Base-by-base conservation (phyloP, 2,329 filamentous ascomycete species). In the Triangularia verruculosa region DNA sequence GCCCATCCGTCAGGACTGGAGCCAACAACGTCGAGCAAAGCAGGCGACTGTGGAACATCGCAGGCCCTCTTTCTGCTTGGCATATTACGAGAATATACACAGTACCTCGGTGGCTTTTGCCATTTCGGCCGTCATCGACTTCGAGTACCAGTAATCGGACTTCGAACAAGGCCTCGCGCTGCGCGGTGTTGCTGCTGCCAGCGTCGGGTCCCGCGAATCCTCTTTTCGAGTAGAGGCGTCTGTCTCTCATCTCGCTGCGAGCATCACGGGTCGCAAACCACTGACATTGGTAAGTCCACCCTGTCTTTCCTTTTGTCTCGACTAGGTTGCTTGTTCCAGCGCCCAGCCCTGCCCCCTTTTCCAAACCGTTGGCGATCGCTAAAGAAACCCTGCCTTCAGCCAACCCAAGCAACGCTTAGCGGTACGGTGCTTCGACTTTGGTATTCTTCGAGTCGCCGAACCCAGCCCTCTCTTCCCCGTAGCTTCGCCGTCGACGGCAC, bases 101-200 rank as follows among this genome's bases (percentile, higher is more conserved):
- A n/a, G n/a, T n/a, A 47, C n/a, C 39, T 11, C 34, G 34, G 34
- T 39, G 34, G 34, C 34, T 39, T 39, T 39, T 39, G 34, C 34
- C 34, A 39, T 39, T 15, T 39, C 34, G 34, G 34, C 34, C 15
- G 9, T 15, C 34, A 39, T 39, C 34, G 34, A 39, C 34, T 39
- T 32, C 30, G 30, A 32, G 30, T 32, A 32, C 30, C 30, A 32
- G 30, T 32, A 6, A 51, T 51, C 43, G 56, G 56, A 28, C 28
- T 58, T 58, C 56, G 32, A 58, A 2, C 22, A 47, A 22, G 56
- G 56, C 56, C 39, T 39, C 57, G 57, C 57, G 57, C 57, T 59
- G 57, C 47, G 57, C 57, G 24, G 51, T 59, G 57, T 43, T 30
- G 57, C 20, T 57, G 57, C 57, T 52, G 57, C 57, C 25, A 25